These are phyloP conservation scores for Achlya hypogyna DNA, from an alignment of 352 stramenopile genomes.

Conservation along the genomic window DNA sequence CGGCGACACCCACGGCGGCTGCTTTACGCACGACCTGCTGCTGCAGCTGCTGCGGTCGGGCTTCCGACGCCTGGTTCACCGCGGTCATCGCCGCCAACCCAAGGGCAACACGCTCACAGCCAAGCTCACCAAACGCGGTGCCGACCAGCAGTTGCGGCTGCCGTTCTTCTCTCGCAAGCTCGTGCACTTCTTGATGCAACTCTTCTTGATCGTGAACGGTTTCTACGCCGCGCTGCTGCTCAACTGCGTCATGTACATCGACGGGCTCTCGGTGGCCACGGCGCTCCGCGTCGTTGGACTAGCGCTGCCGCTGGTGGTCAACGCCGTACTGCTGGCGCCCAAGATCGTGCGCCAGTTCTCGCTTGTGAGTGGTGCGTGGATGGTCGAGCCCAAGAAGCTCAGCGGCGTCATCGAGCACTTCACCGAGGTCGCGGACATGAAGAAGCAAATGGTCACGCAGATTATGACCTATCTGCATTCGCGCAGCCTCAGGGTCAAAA, in stretches of 20 bases:
- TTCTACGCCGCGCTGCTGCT: conserved; percentile 53
- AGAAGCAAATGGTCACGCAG: conserved; percentile 9
- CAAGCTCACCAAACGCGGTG: neutral
- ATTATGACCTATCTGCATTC: neutral
- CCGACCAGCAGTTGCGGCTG: conserved; percentile 22
- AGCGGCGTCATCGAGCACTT: conserved; percentile 53
- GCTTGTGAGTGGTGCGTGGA: conserved; percentile 42
- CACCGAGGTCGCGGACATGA: conserved; percentile 29
- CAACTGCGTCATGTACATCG: conserved; percentile 54
- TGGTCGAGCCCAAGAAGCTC: conserved; percentile 42
- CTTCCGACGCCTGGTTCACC: neutral
- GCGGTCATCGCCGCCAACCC: neutral
- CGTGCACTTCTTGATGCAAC: conserved; percentile 54
- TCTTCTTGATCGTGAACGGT: conserved; percentile 59
- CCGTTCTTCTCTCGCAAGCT: conserved; percentile 49
- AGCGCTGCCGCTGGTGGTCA: conserved; percentile 41
- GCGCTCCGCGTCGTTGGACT: conserved; percentile 23
- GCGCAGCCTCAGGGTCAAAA: neutral
- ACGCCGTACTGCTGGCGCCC: conserved; percentile 48
- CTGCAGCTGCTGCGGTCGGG: neutral
- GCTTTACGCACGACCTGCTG: conserved; percentile 13
- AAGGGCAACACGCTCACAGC: neutral
- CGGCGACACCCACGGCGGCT: neutral
- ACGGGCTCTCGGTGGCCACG: conserved; percentile 8
- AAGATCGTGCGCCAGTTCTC: conserved; percentile 56